Percentiles rank a stretch among this genome's conserved stretches.
These are phyloP conservation scores for Celoporthe dispersa DNA, from an alignment of 2,329 filamentous ascomycete genomes.

Conservation along the genomic window DNA sequence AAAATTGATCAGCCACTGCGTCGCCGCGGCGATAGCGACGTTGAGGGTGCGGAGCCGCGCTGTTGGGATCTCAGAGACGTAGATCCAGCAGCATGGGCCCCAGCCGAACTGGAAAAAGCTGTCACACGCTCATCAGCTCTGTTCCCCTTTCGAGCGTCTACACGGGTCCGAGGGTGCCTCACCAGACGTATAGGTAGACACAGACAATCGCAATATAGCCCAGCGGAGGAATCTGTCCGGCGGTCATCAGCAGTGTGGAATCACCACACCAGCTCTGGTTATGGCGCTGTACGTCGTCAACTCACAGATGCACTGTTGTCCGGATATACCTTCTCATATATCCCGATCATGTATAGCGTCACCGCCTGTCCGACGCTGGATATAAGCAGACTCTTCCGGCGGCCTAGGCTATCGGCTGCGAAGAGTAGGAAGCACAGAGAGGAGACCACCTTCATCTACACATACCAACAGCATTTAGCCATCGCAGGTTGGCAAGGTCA, in stretches of 20 bases:
- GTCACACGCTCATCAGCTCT: neutral
- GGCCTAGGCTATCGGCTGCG: slow-evolving; percentile 70
- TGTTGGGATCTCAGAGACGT: slow-evolving; percentile 65
- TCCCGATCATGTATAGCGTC: slow-evolving; percentile 42
- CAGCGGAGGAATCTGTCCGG: slow-evolving; percentile 59
- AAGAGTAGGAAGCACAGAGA: slow-evolving; percentile 69
- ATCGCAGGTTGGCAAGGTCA: neutral
- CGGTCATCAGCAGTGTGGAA: neutral
- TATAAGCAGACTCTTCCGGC: slow-evolving; percentile 64
- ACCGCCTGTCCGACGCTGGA: slow-evolving; percentile 65
- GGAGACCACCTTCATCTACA: slow-evolving; percentile 59
- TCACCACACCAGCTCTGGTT: neutral
- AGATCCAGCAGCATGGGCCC: slow-evolving; percentile 68
- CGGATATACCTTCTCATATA: slow-evolving; percentile 14
- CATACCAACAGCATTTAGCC: neutral
- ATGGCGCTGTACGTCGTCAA: neutral
- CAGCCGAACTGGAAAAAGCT: slow-evolving; percentile 64
- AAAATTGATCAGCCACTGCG: slow-evolving; percentile 68
- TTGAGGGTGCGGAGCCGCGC: slow-evolving; percentile 62
- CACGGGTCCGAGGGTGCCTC: slow-evolving; percentile 31
- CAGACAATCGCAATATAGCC: slow-evolving; percentile 73
- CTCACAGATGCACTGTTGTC: neutral
- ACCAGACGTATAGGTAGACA: slow-evolving; percentile 71
- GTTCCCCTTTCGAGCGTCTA: too few species aligned
- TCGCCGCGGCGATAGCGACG: slow-evolving; percentile 63